Evolutionary conservation across 176 grass and related monocot genomes (phyloP).

Genomic region (Rhynchospora tenuis): DNA sequence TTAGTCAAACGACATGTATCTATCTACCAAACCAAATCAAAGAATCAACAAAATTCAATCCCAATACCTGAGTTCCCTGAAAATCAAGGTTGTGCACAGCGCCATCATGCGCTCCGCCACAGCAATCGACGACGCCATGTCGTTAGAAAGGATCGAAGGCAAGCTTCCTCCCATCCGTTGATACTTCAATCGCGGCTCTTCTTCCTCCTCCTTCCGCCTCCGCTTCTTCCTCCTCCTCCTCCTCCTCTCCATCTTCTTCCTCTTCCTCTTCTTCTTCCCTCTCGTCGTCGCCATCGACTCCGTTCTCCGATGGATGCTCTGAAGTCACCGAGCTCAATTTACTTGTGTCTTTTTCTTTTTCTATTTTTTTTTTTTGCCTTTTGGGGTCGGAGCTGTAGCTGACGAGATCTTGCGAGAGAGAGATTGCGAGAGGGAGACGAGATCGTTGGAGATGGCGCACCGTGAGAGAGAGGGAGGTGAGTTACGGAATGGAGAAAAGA

Average conservation of each 20-base stretch:
- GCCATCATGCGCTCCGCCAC: conserved; percentile 83
- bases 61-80: conserved; percentile 82
- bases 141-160: conserved; percentile 64
- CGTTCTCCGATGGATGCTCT: conserved; percentile 54
- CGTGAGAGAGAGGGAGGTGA: too few relatives aligned
- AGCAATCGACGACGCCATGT: conserved; percentile 68
- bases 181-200: conserved; percentile 95
- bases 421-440: too few relatives aligned
- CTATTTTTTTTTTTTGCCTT: background rate
- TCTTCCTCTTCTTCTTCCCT: conserved; percentile 45
- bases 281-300: conserved; percentile 40
- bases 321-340: conserved; percentile 22
- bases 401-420: background rate
- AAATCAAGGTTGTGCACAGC: conserved; percentile 95
- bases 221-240: conserved; percentile 27
- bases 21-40: background rate
- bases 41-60: background rate
- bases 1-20: background rate
- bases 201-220: conserved; percentile 44
- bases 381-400: background rate
- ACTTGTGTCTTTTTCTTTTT: background rate
- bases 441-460: too few relatives aligned
- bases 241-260: conserved; percentile 31
- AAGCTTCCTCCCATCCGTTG: conserved; percentile 86
- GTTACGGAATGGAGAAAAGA: too few relatives aligned